Evolutionary conservation across 768 basidiomycete genomes (phyloP), one percentile per base, ranked within the genome.

Genomic region (Amanita muscaria): DNA sequence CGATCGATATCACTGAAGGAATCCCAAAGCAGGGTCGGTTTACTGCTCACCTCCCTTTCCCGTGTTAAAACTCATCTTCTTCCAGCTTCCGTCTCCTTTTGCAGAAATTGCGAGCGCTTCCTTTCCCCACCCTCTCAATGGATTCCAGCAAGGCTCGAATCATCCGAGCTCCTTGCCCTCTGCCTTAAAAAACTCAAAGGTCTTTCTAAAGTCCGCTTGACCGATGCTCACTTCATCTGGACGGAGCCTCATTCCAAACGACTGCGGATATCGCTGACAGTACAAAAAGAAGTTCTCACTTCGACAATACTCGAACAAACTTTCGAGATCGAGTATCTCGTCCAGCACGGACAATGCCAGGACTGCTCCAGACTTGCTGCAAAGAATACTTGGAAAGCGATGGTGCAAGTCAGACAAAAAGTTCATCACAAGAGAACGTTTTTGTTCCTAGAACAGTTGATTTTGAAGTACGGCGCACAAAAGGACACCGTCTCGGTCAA

Each of bases 221-320:
- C 96, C n/a, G 94, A 98, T 50, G 96, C 96, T 2, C 88, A 91
- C 51, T 98, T 98, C 62, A 90, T 98, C 56, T 99, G 96, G 96
- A 99, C 96, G 16, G 96, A 99, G 59, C 96, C 96, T 2, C 94
- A 99, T 65, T 92, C 88, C 30, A 92, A 93, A 58, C 77, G 96
- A 29, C 62, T 98, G 50, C 77, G 90, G 37, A 80, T 99, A 44
- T 94, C 94, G 42, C 67, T 99, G 55, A 96, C 94, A 0, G 92
- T 99, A 50, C 96, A 99, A 67, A 99, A 99, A 70, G 96, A 98
- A 74, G 91, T 91, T 36, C 75, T 99, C 53, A 88, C 90, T 1
- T 84, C 86, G 32, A 99, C 96, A 0, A 87, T 99, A 59, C 73
- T 98, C 33, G 96, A 98, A 59, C 96, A 98, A 75, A 80, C 92